A percentile compares a stretch with the other conserved stretches of the same genome.
Conservation (phyloP, 768 basidiomycete genomes). For the Crassisporium funariophilum region DNA sequence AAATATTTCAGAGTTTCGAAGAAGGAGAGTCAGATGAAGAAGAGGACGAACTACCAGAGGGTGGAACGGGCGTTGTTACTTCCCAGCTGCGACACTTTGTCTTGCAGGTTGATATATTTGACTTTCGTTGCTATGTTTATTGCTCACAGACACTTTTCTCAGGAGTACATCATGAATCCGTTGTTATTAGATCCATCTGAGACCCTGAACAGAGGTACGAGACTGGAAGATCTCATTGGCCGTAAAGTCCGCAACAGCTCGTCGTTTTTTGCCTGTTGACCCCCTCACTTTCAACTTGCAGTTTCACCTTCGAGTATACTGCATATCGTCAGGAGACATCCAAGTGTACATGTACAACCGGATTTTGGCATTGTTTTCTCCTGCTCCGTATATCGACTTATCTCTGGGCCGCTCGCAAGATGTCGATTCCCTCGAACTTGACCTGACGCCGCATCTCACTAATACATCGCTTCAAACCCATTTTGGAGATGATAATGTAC, state of each 20-base stretch:
- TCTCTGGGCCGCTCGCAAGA: slow-evolving; percentile 25
- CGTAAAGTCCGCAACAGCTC: slow-evolving; percentile 58
- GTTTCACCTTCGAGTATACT: slow-evolving; percentile 95
- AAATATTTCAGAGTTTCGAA: slow-evolving; percentile 85
- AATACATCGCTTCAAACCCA: slow-evolving; percentile 87
- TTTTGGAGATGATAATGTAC: slow-evolving; percentile 68
- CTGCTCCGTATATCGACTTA: slow-evolving; percentile 65
- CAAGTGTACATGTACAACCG: slow-evolving; percentile 80
- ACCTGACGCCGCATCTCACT: slow-evolving; percentile 81
- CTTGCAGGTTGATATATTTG: slow-evolving; percentile 67
- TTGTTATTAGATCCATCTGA: slow-evolving; percentile 75
- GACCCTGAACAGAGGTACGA: slow-evolving; percentile 29
- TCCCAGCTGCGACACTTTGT: slow-evolving; percentile 96
- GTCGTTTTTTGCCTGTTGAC: not conserved
- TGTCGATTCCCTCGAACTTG: slow-evolving; percentile 29
- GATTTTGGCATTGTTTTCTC: slow-evolving; percentile 87
- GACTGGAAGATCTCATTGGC: slow-evolving; percentile 37
- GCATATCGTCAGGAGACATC: slow-evolving; percentile 74
- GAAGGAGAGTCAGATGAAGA: slow-evolving; percentile 51
- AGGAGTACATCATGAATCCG: slow-evolving; percentile 88
- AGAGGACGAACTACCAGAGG: slow-evolving; percentile 39
- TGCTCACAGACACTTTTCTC: slow-evolving; percentile 5
- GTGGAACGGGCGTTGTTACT: slow-evolving; percentile 63
- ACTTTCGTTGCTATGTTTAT: not conserved
- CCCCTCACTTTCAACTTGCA: slow-evolving; percentile 31